Percentiles rank a stretch among this genome's conserved stretches.
Conservation (phyloP, 2,329 filamentous ascomycete species). For the Exophiala dermatitidis region DNA sequence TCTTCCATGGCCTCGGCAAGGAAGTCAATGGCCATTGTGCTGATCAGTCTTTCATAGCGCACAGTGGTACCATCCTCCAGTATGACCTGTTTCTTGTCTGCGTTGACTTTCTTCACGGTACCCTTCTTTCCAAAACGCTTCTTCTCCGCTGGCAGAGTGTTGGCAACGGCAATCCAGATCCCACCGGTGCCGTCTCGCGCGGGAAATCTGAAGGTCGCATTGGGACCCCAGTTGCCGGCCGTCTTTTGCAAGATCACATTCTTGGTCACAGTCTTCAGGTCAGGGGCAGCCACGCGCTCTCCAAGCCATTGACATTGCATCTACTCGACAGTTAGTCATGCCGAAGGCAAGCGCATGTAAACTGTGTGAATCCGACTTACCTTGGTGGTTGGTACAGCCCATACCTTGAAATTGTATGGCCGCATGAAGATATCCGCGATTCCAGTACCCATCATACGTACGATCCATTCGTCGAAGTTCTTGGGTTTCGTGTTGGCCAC, state of each 20-base stretch:
- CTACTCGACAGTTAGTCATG: constrained; percentile 41
- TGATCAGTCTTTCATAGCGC: constrained; percentile 85
- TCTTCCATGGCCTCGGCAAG: constrained; percentile 83
- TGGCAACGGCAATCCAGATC: constrained; percentile 96
- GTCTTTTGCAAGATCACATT: constrained; percentile 96
- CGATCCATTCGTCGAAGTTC: constrained; percentile 97
- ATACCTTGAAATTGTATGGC: constrained; percentile 99
- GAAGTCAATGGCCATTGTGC: constrained; percentile 91
- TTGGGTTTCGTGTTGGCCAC: constrained; percentile 86
- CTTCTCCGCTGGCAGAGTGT: constrained; percentile 88
- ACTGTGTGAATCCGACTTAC: constrained; percentile 45
- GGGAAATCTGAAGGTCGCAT: constrained; percentile 97
- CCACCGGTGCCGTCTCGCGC: constrained; percentile 91
- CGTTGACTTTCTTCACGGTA: constrained; percentile 78
- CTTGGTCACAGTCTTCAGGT: constrained; percentile 85
- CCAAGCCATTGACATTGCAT: constrained; percentile 99
- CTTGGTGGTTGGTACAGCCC: constrained; percentile 96
- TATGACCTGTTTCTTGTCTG: constrained; percentile 72
- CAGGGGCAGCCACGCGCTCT: constrained; percentile 93
- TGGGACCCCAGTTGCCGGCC: constrained; percentile 95
- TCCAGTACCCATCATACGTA: constrained; percentile 82
- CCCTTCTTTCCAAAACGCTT: constrained; percentile 81
- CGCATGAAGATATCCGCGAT: constrained; percentile 96
- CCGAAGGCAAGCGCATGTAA: not conserved
- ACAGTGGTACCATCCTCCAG: constrained; percentile 80